Evolutionary conservation across 306 rosid species (phyloP).

Genomic region (Senna siamea): DNA sequence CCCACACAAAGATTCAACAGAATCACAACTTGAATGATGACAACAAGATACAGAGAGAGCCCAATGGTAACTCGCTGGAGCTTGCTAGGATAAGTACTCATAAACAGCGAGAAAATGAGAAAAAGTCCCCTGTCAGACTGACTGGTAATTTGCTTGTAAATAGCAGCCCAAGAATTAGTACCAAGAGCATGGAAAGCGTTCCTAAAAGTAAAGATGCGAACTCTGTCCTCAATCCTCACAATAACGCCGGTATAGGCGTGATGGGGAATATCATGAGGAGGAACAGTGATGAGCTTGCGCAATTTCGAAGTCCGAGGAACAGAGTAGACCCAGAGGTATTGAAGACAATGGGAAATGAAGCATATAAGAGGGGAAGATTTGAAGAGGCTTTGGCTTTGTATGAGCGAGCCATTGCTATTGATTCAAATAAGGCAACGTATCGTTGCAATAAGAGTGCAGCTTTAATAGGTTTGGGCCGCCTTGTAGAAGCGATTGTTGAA

Average conservation of each 20-base stretch:
- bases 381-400: constrained; percentile 76
- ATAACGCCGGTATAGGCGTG: constrained; percentile 32
- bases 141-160: constrained; percentile 50
- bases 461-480: constrained; percentile 70
- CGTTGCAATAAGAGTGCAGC: constrained; percentile 89
- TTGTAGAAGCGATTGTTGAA: constrained; percentile 68
- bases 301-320: constrained; percentile 35
- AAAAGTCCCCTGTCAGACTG: constrained; percentile 51
- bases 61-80: constrained; percentile 38
- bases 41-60: constrained; percentile 39
- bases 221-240: constrained; percentile 23
- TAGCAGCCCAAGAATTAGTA: constrained; percentile 44
- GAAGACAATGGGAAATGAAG: constrained; percentile 82
- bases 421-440: constrained; percentile 69
- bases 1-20: constrained; percentile 40
- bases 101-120: constrained; percentile 31
- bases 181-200: constrained; percentile 33
- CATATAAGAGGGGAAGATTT: constrained; percentile 62
- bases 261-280: constrained; percentile 81
- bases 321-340: constrained; percentile 68
- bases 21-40: constrained; percentile 37
- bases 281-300: constrained; percentile 50
- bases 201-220: constrained; percentile 41
- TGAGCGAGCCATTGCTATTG: constrained; percentile 71
- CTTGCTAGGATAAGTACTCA: constrained; percentile 50